Conservation (phyloP, 2,329 filamentous ascomycete genomes). For the Cordyceps javanica region DNA sequence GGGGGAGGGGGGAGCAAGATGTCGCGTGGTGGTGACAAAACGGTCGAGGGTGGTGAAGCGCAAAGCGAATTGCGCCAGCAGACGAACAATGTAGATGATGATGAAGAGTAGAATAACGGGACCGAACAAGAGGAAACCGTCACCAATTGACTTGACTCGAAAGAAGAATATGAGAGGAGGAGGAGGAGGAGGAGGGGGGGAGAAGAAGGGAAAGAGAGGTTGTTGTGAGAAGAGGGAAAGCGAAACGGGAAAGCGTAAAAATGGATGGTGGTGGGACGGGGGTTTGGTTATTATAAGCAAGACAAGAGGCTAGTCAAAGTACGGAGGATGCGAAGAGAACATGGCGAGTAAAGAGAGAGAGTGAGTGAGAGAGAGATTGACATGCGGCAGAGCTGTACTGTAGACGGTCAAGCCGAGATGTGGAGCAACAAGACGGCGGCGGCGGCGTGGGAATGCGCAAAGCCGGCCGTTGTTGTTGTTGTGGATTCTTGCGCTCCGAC, state of each 20-base stretch:
- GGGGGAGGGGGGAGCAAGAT: background rate
- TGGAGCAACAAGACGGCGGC: slow-evolving; percentile 4
- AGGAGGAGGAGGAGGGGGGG: background rate
- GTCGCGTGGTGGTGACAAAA: background rate
- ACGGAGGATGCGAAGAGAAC: no score
- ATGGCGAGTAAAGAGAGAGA: background rate
- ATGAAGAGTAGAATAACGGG: background rate
- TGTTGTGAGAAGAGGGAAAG: background rate
- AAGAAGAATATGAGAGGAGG: background rate
- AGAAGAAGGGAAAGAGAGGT: background rate
- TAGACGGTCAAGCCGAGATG: slow-evolving; percentile 8
- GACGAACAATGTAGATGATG: background rate
- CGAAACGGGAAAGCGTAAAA: background rate
- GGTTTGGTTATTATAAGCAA: slow-evolving; percentile 4
- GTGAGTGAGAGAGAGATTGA: background rate
- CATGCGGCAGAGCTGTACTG: background rate
- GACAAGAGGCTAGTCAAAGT: background rate
- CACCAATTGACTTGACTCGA: background rate
- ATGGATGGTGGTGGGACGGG: background rate
- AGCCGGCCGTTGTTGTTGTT: slow-evolving; percentile 2
- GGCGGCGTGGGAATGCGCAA: slow-evolving; percentile 3
- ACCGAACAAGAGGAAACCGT: background rate
- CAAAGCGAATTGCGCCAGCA: slow-evolving; percentile 6
- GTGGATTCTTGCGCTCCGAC: no score
- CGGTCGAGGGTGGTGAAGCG: background rate